Base-by-base conservation (phyloP, 495 filamentous ascomycete genomes). In the Penicillium roqueforti region DNA sequence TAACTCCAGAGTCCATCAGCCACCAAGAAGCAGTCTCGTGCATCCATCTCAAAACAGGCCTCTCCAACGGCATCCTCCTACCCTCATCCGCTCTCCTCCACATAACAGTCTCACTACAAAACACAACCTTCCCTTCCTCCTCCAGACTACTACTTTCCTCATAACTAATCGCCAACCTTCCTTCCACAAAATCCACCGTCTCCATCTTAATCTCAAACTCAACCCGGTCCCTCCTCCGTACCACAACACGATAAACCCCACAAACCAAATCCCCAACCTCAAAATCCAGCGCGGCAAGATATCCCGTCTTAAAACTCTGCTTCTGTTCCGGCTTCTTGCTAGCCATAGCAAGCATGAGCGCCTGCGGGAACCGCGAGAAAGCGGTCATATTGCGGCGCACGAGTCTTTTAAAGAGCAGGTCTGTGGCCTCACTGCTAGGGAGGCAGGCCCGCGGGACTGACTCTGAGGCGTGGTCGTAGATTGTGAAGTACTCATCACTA, bases 1-100 rank as follows among this genome's bases (percentile, higher is more conserved):
- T 43, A 16, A 68, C 60, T 7, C 70, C 72, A 9, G 70, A 71
- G 38, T 71, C 72, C 56, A 73, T 43, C 49, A 75, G 58, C 69
- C 69, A 73, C 72, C 70, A 73, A 34, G 68, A 47, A 13, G 69
- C 66, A 40, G 65, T 58, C 47, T 75, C 70, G 54, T 73, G 69
- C 58, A 73, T 56, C 54, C 64, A 70, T 8, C 57, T 49, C 20
- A 64, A 18, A 23, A 58, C n/a, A 22, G 48, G 51, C 16, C 56
- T 62, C 37, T 74, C 68, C 47, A 74, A 56, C 14, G 71, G 69
- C 59, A 75, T 63, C 29, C 6, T 32, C 20, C 43, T 50, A 11
- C 11, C 53, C 41, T 65, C 60, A 46, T 47, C 54, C 5, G 47
- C 60, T 29, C 42, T 56, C 10, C 54, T 63, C 70, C 72, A 75